Conservation (phyloP, 2,329 filamentous ascomycete genomes). For the Seiridium cupressi region DNA sequence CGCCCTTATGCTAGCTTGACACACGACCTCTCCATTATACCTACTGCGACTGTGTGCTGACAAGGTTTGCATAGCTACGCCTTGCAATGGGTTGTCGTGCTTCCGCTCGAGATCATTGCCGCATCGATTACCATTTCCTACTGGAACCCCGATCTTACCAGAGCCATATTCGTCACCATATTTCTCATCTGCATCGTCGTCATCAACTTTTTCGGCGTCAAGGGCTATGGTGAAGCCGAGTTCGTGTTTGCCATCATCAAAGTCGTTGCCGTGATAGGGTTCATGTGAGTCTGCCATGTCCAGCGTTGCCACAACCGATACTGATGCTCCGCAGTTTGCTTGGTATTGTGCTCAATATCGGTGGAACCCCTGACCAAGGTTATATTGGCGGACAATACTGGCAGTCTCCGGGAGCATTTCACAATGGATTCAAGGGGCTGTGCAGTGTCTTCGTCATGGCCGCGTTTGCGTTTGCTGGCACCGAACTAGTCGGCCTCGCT, state of each 20-base stretch:
- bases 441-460: conserved; percentile 57
- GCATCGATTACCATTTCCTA: conserved; percentile 82
- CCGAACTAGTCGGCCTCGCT: conserved; percentile 38
- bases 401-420: conserved; percentile 77
- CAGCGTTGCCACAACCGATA: neutral
- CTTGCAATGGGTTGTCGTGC: conserved; percentile 79
- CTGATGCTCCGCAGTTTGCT: conserved; percentile 59
- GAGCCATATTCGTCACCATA: conserved; percentile 77
- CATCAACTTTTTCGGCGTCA: conserved; percentile 88
- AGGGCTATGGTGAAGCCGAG: conserved; percentile 86
- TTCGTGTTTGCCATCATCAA: conserved; percentile 87
- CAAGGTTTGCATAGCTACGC: conserved; percentile 61
- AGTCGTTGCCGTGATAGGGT: conserved; percentile 80
- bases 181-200: conserved; percentile 73
- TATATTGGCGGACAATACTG: conserved; percentile 83
- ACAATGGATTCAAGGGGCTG: conserved; percentile 81
- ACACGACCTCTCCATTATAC: neutral
- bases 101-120: conserved; percentile 84
- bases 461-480: conserved; percentile 47
- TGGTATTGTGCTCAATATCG: conserved; percentile 81
- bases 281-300: conserved; percentile 60
- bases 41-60: neutral
- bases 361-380: conserved; percentile 67
- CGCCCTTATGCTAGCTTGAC: neutral
- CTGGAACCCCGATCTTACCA: conserved; percentile 66